Base-by-base conservation (phyloP, 1,284 basidiomycete genomes). In the Exobasidium rhododendri region DNA sequence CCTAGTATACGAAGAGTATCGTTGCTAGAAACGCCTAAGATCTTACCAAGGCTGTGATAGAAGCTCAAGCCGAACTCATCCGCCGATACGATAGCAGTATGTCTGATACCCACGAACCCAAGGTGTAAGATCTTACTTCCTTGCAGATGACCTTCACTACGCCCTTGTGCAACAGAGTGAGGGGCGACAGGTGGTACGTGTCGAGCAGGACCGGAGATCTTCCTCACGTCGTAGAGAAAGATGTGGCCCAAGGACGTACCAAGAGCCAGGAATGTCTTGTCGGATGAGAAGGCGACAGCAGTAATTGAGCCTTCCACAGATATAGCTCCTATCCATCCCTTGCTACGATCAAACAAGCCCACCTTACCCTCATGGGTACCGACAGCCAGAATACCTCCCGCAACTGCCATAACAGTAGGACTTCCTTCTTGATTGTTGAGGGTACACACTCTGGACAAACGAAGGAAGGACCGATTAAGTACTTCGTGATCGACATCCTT, bases 1-100 rank as follows among this genome's bases (percentile, higher is more conserved):
- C 96, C 96, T 3, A 97, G 85, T 64, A 99, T 91, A 14, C 96
- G 87, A 40, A 98, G 85, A 11, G 92, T 92, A 78, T 99, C 96
- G 46, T 90, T 89, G 7, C 93, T 94, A 59, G 96, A 92, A 14
- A 99, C 89, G 65, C 97, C 97, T 20, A 98, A 84, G 5, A 98
- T 89, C 75, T 92, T 94, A 20, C 96, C 94, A 1, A 99, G 83
- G 58, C 89, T 91, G 80, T 97, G 94, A 80, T 92, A 97, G 81
- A 99, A 98, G 0, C 92, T 90, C 3, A 97, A 84, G 0, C 96
- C 96, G 65, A 86, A 83, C 63, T 94, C 90, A 78, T 98, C 96
- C 0, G 92, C 91, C 10, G 89, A 90, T 40, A 97, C 87, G 56
- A 98, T 86, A 1, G 92, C 93, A 0, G 96, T 98, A 76, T 97